Evolutionary conservation across 1,139 yeast genomes (phyloP), one percentile per base, ranked within the genome.

Genomic region (Spathaspora sp.): DNA sequence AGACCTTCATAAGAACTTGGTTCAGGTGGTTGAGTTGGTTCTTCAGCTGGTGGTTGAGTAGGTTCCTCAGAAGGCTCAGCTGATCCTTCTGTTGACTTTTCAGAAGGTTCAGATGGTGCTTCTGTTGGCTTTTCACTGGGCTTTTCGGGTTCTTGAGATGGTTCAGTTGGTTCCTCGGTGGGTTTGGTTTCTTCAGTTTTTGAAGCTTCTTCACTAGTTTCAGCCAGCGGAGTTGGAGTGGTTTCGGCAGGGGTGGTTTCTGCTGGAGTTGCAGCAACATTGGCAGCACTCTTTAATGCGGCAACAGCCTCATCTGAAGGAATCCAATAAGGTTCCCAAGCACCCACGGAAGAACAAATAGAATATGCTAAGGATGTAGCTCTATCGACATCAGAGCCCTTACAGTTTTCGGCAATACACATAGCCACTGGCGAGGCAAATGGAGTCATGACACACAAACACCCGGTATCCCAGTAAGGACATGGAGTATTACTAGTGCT

Each of bases 381-480:
- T 23, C 53, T 29, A 18, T 50, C 62, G 38, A 76, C 74, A 44
- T 73, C 76, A 4, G 54, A 43, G 37, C 78, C 80, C 23, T 57
- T 43, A 58, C 81, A 76, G 20, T 56, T 54, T 43, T 63, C 52
- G 42, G 78, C 79, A 49, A 76, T 59, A 60, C 81, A 76, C 43
- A 67, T 64, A 26, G 72, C 81, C 17, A 76, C 78, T 41, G 57
- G 55, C 17, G 75, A 76, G 31, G 72, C 62, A 77, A 77, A 76
- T 51, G 64, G 70, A 15, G 76, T 70, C 78, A 76, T 76, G 17
- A 74, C 78, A 61, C 81, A 76, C 54, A 76, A 67, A 56, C 81
- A 76, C 3, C 81, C 81, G 27, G 81, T 72, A 53, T 76, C 81
- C 81, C 81, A 76, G 64, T 75, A 74, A 41, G 81, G 81, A 56